A percentile compares a stretch with the other conserved stretches of the same genome.
Evolutionary conservation across 1,284 basidiomycete species (phyloP).

Genomic region (Malassezia japonica): DNA sequence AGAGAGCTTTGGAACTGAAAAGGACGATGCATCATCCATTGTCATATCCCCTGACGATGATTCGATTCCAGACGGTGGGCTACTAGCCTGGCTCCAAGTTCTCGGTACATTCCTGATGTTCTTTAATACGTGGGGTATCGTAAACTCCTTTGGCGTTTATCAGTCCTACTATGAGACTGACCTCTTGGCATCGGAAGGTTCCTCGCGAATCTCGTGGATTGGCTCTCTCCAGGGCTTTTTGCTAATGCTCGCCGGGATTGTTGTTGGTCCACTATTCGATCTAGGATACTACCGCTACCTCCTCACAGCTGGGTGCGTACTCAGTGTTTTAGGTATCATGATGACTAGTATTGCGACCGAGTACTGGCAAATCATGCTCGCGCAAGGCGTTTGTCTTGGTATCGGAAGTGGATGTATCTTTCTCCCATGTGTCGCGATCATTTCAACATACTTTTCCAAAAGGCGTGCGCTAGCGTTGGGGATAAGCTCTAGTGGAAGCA

Average conservation of each 20-base stretch:
- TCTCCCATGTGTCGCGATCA: slow-evolving; percentile 6
- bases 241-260: slow-evolving; percentile 22
- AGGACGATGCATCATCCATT: too few species aligned
- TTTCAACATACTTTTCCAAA: slow-evolving; percentile 6
- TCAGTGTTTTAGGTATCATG: slow-evolving; percentile 10
- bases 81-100: slow-evolving; percentile 27
- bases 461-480: slow-evolving; percentile 8
- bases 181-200: slow-evolving; percentile 17
- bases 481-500: slow-evolving; percentile 15
- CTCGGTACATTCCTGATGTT: slow-evolving; percentile 25
- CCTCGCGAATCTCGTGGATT: slow-evolving; percentile 27
- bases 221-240: slow-evolving; percentile 31
- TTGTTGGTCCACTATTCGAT: slow-evolving; percentile 34
- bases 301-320: neutral
- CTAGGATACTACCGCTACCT: slow-evolving; percentile 3
- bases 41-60: neutral
- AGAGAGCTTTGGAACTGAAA: too few species aligned
- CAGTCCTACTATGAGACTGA: slow-evolving; percentile 26
- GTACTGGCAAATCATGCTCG: slow-evolving; percentile 9
- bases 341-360: slow-evolving; percentile 3
- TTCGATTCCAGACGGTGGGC: slow-evolving; percentile 27
- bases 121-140: slow-evolving; percentile 29
- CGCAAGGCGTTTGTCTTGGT: slow-evolving; percentile 11
- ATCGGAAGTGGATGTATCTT: slow-evolving; percentile 14
- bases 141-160: slow-evolving; percentile 29